Base-by-base conservation (phyloP, 495 filamentous ascomycete genomes). In the Viridothelium virens region DNA sequence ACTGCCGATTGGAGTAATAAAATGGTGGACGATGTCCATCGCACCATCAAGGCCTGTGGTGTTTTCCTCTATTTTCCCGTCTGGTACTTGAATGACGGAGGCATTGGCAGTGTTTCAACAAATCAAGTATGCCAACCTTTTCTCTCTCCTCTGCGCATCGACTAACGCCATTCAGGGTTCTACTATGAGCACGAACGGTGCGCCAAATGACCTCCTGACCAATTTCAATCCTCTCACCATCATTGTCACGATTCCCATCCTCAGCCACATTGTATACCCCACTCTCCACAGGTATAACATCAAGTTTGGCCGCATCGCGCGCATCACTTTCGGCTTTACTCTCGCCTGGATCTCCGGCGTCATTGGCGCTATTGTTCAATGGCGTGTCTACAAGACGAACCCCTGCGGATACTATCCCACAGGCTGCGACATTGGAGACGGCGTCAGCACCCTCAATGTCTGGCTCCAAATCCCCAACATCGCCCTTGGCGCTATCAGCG, bases 311-410 rank as follows among this genome's bases (percentile, higher is more conserved):
- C 89, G 89, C 34, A 85, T 92, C 70, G 86, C 86, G 61, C 87
- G 90, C 74, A 93, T 93, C 71, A 81, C 86, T 4, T 81, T 85
- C 6, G 90, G 89, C 41, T 89, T 92, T 73, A 74, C 84, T 36
- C 73, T 89, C 69, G 87, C 84, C 37, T 79, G 82, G 2, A 65
- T 89, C 46, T 84, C 86, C 66, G 89, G 90, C 65, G 74, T 82
- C 6, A 83, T 79, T 68, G 87, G 88, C 63, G 84, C 89, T 46
- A 79, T 91, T 56, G 79, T 91, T 36, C 90, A 92, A 76, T 82
- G 86, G 72, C 81, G 85, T 69, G 89, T 90, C 73, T 91, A 90
- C 79, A 74, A 82, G 44, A 77, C 82, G n/a, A 77, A 77, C 1
- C 82, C 84, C 0, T 87, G 83, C 66, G 72, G 65, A 50, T 48